Conservation (phyloP, 106 monocot species). For the Iris macrosiphon region DNA sequence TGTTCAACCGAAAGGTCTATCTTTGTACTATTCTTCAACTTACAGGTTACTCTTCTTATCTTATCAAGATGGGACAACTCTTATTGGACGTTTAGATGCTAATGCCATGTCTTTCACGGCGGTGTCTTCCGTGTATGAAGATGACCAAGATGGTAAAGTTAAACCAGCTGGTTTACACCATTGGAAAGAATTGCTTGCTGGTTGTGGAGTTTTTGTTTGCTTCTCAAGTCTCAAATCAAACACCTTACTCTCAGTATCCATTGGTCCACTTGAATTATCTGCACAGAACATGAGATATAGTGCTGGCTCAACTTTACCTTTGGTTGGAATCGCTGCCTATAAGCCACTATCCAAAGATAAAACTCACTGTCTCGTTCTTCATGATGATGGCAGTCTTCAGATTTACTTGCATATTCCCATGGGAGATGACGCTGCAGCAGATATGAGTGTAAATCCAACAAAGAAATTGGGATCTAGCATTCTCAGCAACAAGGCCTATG, state of each 20-base stretch:
- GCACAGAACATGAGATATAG: slow-evolving; percentile 81
- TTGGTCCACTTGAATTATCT: slow-evolving; percentile 41
- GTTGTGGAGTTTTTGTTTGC: slow-evolving; percentile 68
- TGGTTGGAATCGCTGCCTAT: slow-evolving; percentile 89
- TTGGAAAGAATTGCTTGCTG: slow-evolving; percentile 81
- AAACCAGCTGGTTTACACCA: slow-evolving; percentile 74
- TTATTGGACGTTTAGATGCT: slow-evolving; percentile 75
- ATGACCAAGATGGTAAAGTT: slow-evolving; percentile 64
- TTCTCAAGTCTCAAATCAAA: slow-evolving; percentile 72
- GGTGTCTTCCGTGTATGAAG: slow-evolving; percentile 61
- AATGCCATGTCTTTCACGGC: slow-evolving; percentile 45
- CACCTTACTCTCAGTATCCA: slow-evolving; percentile 43
- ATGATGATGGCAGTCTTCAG: slow-evolving; percentile 96
- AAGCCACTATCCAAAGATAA: slow-evolving; percentile 91
- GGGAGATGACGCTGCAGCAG: slow-evolving; percentile 34
- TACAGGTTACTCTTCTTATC: slow-evolving; percentile 84
- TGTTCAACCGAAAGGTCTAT: slow-evolving; percentile 51
- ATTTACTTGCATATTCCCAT: slow-evolving; percentile 57
- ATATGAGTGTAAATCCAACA: slow-evolving; percentile 38
- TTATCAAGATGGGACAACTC: slow-evolving; percentile 75
- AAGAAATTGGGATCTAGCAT: slow-evolving; percentile 83
- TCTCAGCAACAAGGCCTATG: slow-evolving; percentile 61
- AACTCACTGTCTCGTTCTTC: slow-evolving; percentile 72
- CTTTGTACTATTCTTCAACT: slow-evolving; percentile 65
- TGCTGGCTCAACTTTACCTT: slow-evolving; percentile 52